These are phyloP conservation scores for Fusarium pseudonygamai DNA, from an alignment of 2,329 filamentous ascomycete genomes.

Conservation along the genomic window DNA sequence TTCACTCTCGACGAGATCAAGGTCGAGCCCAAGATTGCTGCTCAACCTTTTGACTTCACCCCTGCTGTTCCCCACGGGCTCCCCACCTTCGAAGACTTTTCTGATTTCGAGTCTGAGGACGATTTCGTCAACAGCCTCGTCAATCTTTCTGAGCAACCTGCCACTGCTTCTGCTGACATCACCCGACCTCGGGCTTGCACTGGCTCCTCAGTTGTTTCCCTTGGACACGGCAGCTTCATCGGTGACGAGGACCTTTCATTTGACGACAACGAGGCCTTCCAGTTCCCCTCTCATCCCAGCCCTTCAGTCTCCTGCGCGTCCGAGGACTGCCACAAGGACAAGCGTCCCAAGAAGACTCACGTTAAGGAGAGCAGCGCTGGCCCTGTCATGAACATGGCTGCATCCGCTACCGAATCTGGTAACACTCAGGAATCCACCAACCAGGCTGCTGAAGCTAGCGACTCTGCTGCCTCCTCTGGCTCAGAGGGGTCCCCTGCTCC, in stretches of 20 bases:
- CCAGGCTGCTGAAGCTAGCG: constrained; percentile 50
- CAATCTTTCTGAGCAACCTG: constrained; percentile 63
- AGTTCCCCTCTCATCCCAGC: constrained; percentile 69
- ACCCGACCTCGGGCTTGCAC: constrained; percentile 76
- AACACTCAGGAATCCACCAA: constrained; percentile 49
- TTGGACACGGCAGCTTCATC: constrained; percentile 81
- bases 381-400: constrained; percentile 56
- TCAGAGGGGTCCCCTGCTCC: constrained; percentile 57
- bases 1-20: constrained; percentile 73
- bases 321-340: constrained; percentile 62
- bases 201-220: constrained; percentile 72
- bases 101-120: constrained; percentile 91
- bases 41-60: constrained; percentile 63
- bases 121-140: constrained; percentile 79
- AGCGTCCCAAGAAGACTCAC: constrained; percentile 64
- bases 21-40: constrained; percentile 59
- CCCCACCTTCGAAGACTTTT: constrained; percentile 83
- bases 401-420: constrained; percentile 48
- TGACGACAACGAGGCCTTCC: constrained; percentile 72
- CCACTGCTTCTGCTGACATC: constrained; percentile 58
- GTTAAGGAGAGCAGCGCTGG: constrained; percentile 55
- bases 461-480: constrained; percentile 53
- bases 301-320: constrained; percentile 55
- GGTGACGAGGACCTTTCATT: constrained; percentile 80
- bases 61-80: constrained; percentile 65